These are phyloP conservation scores for Neobulgaria alba DNA, from an alignment of 2,329 filamentous ascomycete species.

Conservation along the genomic window DNA sequence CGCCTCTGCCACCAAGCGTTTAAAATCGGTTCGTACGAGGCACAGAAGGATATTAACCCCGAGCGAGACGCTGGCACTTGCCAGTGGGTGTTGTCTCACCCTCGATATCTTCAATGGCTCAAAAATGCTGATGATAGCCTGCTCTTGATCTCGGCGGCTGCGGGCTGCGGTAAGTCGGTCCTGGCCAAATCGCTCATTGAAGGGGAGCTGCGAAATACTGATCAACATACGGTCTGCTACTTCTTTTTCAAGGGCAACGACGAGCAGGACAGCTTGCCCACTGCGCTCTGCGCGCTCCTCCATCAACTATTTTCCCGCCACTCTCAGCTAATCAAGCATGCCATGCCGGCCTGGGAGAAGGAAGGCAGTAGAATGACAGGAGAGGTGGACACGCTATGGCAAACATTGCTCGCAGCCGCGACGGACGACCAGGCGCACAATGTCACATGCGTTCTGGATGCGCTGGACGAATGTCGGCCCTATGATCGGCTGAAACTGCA, in stretches of 20 bases:
- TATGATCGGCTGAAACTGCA: conserved; percentile 13
- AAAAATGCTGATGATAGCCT: conserved; percentile 17
- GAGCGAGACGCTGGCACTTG: conserved; percentile 26
- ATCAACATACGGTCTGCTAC: conserved; percentile 34
- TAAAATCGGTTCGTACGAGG: too few species aligned
- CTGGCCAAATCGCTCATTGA: conserved; percentile 30
- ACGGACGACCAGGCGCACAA: conserved; percentile 23
- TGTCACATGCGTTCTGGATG: conserved; percentile 33
- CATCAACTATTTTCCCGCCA: conserved; percentile 32
- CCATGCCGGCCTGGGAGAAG: conserved; percentile 24
- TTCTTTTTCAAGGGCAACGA: conserved; percentile 36
- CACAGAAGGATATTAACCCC: conserved; percentile 17
- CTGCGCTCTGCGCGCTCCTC: conserved; percentile 33
- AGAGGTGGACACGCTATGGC: background rate
- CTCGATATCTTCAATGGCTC: conserved; percentile 28
- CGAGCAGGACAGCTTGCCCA: conserved; percentile 29
- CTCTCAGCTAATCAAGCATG: conserved; percentile 29
- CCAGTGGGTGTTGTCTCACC: conserved; percentile 30
- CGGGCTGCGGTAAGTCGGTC: conserved; percentile 34
- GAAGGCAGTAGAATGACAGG: background rate
- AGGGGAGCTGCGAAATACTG: too few species aligned
- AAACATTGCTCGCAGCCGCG: conserved; percentile 9
- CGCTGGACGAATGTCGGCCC: conserved; percentile 32
- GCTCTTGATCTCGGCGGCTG: conserved; percentile 32
- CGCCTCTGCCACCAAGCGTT: too few species aligned